Conservation (phyloP, 305 asterid species). For the Fraxinus dipetala region DNA sequence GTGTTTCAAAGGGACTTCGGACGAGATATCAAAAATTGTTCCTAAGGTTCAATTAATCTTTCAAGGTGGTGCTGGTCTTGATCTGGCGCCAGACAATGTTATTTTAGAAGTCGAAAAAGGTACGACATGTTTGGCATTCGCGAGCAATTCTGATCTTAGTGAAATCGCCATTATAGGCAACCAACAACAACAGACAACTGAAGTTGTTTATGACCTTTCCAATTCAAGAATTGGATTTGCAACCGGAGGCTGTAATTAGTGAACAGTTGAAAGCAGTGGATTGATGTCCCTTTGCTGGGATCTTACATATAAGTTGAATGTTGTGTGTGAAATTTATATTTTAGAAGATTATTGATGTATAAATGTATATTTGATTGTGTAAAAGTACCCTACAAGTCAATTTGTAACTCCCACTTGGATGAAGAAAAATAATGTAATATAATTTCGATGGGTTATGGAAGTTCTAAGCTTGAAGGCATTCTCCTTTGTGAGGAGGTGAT, state of each 20-base stretch:
- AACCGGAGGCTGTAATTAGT: conserved; percentile 46
- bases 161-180: conserved; percentile 46
- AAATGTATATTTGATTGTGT: neutral
- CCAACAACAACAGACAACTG: conserved; percentile 52
- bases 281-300: neutral
- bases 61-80: conserved; percentile 44
- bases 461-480: neutral
- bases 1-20: conserved; percentile 37
- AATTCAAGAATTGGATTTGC: conserved; percentile 51
- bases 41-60: conserved; percentile 42
- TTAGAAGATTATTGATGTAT: conserved; percentile 8
- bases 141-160: conserved; percentile 26
- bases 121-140: conserved; percentile 52
- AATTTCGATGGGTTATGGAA: neutral
- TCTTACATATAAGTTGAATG: neutral
- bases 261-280: neutral
- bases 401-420: neutral
- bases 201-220: conserved; percentile 43
- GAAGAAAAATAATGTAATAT: neutral
- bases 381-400: neutral
- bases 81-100: conserved; percentile 31
- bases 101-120: conserved; percentile 47
- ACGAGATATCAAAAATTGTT: conserved; percentile 26
- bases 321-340: conserved; percentile 11
- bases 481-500: neutral